Base-by-base conservation (phyloP, 192 early-diverging fungal genomes). In the Rhizoclosmatium globosum region DNA sequence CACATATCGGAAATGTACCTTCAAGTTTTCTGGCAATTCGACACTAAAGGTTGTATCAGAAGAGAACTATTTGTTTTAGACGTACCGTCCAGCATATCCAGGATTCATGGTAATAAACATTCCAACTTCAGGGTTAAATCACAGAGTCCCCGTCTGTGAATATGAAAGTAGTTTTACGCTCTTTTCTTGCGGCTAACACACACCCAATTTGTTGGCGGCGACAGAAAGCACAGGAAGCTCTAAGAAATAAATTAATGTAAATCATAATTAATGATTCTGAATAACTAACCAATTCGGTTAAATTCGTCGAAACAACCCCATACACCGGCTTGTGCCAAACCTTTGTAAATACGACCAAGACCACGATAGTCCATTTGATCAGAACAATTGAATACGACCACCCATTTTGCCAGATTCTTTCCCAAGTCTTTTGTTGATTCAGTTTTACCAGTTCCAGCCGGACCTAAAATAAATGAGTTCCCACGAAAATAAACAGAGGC, bases 51-150 rank as follows among this genome's bases (percentile, higher is more conserved):
- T 19, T 47, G 2, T 69, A 9, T 46, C n/a, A 15, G 13, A 21
- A 0, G 45, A n/a, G 2, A 44, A 2, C 13, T 4, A 31, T 39
- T 66, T 66, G 38, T 2, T n/a, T 21, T 21, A 44, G 15, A 50
- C 3, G 47, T 45, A 74, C 72, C 72, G 72, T 48, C 90, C 90
- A 50, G 90, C 90, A 65, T 91, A 91, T 69, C 90, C 90, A 76
- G 90, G 90, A 70, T 91, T 91, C 90, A 91, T 91, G 13, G 90
- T 91, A 74, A 91, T 91, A 77, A 91, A 91, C 86, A 91, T 88
- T 56, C 89, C 89, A 15, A 91, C 87, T 80, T 91, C 90, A 38
- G 90, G 90, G 68, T 91, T 91, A 91, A 85, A n/a, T 91, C 90
- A 91, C 90, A 21, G 86, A 88, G 72, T 91, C 90, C 21, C 90